Base-by-base conservation (phyloP, 345 rosid species). In the Eutrema japonicum region DNA sequence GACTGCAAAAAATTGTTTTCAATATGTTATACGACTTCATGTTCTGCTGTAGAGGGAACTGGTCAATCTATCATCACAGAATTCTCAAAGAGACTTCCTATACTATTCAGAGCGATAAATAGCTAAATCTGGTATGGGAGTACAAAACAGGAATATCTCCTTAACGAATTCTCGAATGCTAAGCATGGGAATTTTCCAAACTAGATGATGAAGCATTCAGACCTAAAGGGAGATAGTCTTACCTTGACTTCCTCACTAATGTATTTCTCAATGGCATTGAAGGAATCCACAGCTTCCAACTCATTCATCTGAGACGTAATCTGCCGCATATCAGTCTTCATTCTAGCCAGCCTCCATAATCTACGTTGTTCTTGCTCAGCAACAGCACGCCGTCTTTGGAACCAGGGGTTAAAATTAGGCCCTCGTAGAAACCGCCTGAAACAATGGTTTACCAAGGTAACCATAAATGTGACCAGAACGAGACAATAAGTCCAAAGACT, bases 341-440 rank as follows among this genome's bases (percentile, higher is more conserved):
- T 79, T 78, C 98, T 95, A 47, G 96, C 94, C 68, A 84, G 82
- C 85, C 84, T 87, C 98, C 98, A 95, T 65, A 90, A 76, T 69
- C 88, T 88, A 77, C 84, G 83, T 58, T 95, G 99, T 73, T 95
- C 96, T 76, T 87, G 96, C 83, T 92, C 87, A 0, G 91, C 92
- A 67, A 85, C 87, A 14, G 85, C 80, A 43, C 88, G 91, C 66
- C 96, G 79, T 80, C 97, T 84, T 73, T 83, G 91, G 74, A 95
- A 95, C 99, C 99, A 95, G 14, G 99, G 94, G 83, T 81, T 66
- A 82, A 95, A 95, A 79, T 95, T 95, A 13, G 93, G 94, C 75
- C 99, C 99, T 57, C 59, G 80, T 73, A 95, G 77, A 82, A 95
- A 95, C 80, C 91, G 85, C 89, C 99, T 95, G 87, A 72, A 81